Conservation (phyloP, 345 rosid genomes). For the Eucalyptus melliodora region DNA sequence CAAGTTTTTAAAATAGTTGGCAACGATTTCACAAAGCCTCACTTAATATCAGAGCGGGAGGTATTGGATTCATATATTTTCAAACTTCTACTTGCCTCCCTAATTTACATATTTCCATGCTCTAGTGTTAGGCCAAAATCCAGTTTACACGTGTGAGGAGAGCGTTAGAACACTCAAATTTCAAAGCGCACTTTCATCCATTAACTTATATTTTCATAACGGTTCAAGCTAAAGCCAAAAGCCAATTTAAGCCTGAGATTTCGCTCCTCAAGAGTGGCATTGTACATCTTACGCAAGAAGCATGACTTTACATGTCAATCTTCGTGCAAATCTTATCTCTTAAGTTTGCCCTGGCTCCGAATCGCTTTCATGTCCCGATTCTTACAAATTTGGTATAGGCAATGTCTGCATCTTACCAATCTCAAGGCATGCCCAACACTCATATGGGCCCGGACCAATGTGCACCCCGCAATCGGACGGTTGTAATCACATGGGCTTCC, state of each 20-base stretch:
- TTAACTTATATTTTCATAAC: background rate
- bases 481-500: background rate
- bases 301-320: background rate
- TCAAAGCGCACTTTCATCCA: background rate
- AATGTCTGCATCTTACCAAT: background rate
- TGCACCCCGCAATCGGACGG: background rate
- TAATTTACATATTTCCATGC: background rate
- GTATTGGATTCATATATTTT: accelerated
- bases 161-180: background rate
- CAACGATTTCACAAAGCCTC: background rate
- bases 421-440: background rate
- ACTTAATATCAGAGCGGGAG: accelerated
- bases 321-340: background rate
- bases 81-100: background rate
- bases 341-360: background rate
- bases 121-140: background rate
- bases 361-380: background rate
- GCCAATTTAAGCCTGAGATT: background rate
- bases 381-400: background rate
- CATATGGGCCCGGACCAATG: background rate
- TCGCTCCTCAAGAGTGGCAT: background rate
- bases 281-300: background rate
- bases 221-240: background rate
- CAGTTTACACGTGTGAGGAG: background rate
- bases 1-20: background rate